Conservation (phyloP, 352 stramenopile species). For the Nothophytophthora sp. region DNA sequence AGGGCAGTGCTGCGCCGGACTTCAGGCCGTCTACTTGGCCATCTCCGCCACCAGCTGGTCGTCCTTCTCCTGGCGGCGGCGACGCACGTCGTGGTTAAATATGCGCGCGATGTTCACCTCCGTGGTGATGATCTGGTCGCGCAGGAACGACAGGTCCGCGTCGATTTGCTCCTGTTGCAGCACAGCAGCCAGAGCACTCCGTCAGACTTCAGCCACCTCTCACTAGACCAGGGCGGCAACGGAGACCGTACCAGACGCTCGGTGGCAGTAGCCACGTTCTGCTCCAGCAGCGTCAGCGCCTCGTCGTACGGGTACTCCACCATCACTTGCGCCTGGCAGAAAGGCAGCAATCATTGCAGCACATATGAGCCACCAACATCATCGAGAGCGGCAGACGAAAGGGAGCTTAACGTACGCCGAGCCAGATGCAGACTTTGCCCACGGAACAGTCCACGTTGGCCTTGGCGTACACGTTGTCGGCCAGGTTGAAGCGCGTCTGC, state of each 20-base stretch:
- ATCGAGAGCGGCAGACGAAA: not conserved
- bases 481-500: slow-evolving; percentile 93
- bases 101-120: slow-evolving; percentile 97
- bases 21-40: slow-evolving; percentile 33
- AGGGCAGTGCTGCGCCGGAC: not conserved
- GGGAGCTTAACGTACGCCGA: slow-evolving; percentile 69
- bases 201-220: too few relatives aligned
- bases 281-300: slow-evolving; percentile 87
- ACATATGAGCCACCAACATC: slow-evolving; percentile 25
- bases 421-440: slow-evolving; percentile 96
- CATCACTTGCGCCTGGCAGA: slow-evolving; percentile 92
- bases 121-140: slow-evolving; percentile 97
- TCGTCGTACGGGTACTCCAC: slow-evolving; percentile 98
- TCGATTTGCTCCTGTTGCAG: slow-evolving; percentile 69
- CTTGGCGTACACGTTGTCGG: slow-evolving; percentile 96
- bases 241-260: slow-evolving; percentile 73
- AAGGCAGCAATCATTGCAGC: too few relatives aligned
- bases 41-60: slow-evolving; percentile 61
- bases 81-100: slow-evolving; percentile 97
- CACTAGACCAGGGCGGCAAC: too few relatives aligned
- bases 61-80: slow-evolving; percentile 78
- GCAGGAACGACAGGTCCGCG: slow-evolving; percentile 93
- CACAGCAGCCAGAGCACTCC: not conserved
- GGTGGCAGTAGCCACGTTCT: slow-evolving; percentile 70
- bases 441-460: slow-evolving; percentile 89